phyloP scores from a whole-genome alignment of 1,284 basidiomycete species.

The Mycosarcoma mackinlayi region DNA sequence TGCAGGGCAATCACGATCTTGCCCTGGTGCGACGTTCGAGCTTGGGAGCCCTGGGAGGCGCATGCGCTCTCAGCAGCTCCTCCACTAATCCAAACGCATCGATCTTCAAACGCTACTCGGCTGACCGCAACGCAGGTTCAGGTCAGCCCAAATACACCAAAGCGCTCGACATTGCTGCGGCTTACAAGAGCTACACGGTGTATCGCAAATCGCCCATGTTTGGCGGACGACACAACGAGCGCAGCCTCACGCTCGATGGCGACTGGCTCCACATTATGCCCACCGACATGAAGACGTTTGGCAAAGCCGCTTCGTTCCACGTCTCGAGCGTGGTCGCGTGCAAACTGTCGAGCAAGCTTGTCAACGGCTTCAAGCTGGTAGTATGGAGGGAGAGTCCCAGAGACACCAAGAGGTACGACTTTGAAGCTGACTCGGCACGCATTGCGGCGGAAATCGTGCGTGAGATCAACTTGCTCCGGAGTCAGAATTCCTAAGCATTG shows the following conservation, averaged over 20 bases:
- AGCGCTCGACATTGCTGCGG: conserved; percentile 65
- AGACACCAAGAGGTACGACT: conserved; percentile 88
- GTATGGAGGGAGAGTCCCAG: conserved; percentile 77
- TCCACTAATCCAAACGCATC: conserved; percentile 86
- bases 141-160: conserved; percentile 70
- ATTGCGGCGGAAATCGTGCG: conserved; percentile 76
- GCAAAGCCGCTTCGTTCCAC: conserved; percentile 84
- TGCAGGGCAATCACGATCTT: conserved; percentile 87
- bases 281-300: conserved; percentile 51
- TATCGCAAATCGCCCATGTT: conserved; percentile 87
- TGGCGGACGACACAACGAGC: conserved; percentile 83
- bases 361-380: conserved; percentile 85
- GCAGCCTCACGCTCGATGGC: conserved; percentile 91
- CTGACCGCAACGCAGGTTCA: conserved; percentile 72
- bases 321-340: conserved; percentile 86
- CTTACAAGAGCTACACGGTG: conserved; percentile 93
- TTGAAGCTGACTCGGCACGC: conserved; percentile 89
- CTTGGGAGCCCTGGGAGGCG: conserved; percentile 55
- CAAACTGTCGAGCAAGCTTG: conserved; percentile 83
- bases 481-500: conserved; percentile 34
- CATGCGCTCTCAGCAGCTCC: conserved; percentile 67
- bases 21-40: conserved; percentile 78
- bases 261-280: conserved; percentile 83
- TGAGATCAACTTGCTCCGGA: conserved; percentile 52
- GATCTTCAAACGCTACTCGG: conserved; percentile 69